Conservation (phyloP, 225 moss, liverwort and hornwort genomes). For the Sphagnum tenellum region DNA sequence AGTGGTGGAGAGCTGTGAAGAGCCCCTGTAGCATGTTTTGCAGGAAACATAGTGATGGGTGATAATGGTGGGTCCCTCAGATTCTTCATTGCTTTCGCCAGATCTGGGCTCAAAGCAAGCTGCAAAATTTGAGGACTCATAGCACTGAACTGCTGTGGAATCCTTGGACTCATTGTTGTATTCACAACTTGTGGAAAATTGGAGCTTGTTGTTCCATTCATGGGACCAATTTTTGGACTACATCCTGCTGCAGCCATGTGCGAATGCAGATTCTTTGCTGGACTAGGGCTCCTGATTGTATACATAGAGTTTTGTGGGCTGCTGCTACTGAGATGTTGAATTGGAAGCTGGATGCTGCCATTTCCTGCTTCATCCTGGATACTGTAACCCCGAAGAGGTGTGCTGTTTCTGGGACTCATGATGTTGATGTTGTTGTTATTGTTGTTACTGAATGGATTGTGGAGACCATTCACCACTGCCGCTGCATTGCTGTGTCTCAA, state of each 20-base stretch:
- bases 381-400: conserved; percentile 1
- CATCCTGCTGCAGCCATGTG: conserved; percentile 24
- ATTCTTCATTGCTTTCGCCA: conserved; percentile 5
- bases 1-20: conserved; percentile 11
- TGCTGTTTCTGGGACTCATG: conserved; percentile 8
- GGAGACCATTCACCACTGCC: too few relatives aligned
- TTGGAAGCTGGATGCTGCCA: neutral
- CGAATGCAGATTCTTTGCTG: conserved; percentile 20
- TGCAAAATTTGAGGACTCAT: conserved; percentile 22
- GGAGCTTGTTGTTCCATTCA: neutral
- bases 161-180: conserved; percentile 10
- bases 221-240: conserved; percentile 17
- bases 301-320: neutral
- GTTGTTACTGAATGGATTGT: conserved; percentile 7
- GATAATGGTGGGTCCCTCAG: conserved; percentile 13
- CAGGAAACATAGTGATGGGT: conserved; percentile 3
- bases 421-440: conserved; percentile 23
- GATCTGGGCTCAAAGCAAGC: conserved; percentile 13
- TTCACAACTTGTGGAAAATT: too few relatives aligned
- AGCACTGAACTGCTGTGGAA: conserved; percentile 8
- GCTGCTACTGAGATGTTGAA: neutral
- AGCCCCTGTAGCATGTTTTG: neutral
- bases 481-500: too few relatives aligned
- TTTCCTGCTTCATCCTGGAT: neutral
- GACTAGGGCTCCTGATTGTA: conserved; percentile 2